Percentiles rank a stretch among this genome's conserved stretches.
phyloP scores from a whole-genome alignment of 192 early-diverging fungal species.

The Gigaspora rosea region DNA sequence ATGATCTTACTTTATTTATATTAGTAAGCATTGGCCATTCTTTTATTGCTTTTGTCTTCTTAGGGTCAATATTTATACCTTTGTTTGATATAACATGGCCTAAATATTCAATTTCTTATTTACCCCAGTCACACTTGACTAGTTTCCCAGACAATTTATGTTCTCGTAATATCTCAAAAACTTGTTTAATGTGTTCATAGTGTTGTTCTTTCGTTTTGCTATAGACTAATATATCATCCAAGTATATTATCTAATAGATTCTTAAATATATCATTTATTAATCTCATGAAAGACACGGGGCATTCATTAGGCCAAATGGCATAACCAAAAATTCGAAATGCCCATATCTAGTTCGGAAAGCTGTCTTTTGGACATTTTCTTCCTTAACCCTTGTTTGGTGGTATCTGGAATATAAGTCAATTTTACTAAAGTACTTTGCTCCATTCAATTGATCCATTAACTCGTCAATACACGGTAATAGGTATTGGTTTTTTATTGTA shows the following conservation, averaged over 20 bases:
- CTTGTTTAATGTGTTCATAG: background rate
- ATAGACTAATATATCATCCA: conserved; percentile 48
- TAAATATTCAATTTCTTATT: conserved; percentile 32
- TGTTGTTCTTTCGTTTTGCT: conserved; percentile 30
- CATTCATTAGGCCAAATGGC: conserved; percentile 65
- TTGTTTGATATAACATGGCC: conserved; percentile 35
- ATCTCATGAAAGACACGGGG: conserved; percentile 57
- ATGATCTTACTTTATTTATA: conserved; percentile 24
- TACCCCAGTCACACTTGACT: conserved; percentile 28
- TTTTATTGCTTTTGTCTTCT: conserved; percentile 33
- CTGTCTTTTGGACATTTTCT: conserved; percentile 44
- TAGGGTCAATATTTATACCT: conserved; percentile 32
- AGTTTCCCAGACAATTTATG: conserved; percentile 34
- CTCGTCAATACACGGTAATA: conserved; percentile 43
- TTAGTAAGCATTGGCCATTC: conserved; percentile 35
- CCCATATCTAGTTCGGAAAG: conserved; percentile 47
- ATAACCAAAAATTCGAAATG: conserved; percentile 60
- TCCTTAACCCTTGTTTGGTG: conserved; percentile 35
- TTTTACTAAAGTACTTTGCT: conserved; percentile 28
- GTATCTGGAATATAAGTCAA: conserved; percentile 41
- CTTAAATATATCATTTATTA: conserved; percentile 51
- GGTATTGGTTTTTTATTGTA: conserved; percentile 46
- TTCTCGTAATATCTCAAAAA: no score
- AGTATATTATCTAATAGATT: conserved; percentile 45
- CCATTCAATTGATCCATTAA: conserved; percentile 5